Base-by-base conservation (phyloP, 257 asterid genomes). In the Perilla frutescens region DNA sequence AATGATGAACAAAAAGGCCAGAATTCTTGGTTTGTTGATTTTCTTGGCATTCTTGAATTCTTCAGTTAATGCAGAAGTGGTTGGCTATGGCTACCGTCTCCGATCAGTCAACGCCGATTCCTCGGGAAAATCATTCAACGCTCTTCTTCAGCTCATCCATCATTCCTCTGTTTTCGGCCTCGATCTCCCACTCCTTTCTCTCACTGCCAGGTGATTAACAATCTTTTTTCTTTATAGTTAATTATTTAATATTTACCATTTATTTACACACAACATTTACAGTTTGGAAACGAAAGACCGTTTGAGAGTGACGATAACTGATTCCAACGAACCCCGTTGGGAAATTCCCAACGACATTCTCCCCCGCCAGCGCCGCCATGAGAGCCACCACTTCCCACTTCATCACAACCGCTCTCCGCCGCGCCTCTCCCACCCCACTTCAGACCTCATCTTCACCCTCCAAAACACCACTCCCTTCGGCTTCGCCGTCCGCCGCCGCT, bases 61-160 rank as follows among this genome's bases (percentile, higher is more conserved):
- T 7, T 71, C 76, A 7, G 57, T 56, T 8, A 39, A 40, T 3
- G 70, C 70, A 3, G 82, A 72, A 12, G 71, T 49, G 8, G 64
- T 60, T 3, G 97, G 95, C 39, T 83, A 88, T 59, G 98, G 97
- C 11, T 89, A 92, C 85, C 76, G 8, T 2, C 50, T 92, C 48
- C 81, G 67, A 32, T 85, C 91, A 1, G 89, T 73, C 29, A 62
- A 56, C 43, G 44, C 26, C 0, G 85, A 88, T 41, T 32, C 84
- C 8, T 39, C 77, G 41, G 85, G 79, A 9, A 82, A 63, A 15
- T 77, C 88, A 43, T 70, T 92, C 76, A 74, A 76, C 7, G 92
- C 95, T 64, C 31, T 68, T 61, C 90, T 90, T 63, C 87, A 82
- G 74, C 87, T 92, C 72, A 78, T 87, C 80, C 41, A 77, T 1